Evolutionary conservation across 2,329 filamentous ascomycete species (phyloP).

Genomic region (Dothistroma septosporum): DNA sequence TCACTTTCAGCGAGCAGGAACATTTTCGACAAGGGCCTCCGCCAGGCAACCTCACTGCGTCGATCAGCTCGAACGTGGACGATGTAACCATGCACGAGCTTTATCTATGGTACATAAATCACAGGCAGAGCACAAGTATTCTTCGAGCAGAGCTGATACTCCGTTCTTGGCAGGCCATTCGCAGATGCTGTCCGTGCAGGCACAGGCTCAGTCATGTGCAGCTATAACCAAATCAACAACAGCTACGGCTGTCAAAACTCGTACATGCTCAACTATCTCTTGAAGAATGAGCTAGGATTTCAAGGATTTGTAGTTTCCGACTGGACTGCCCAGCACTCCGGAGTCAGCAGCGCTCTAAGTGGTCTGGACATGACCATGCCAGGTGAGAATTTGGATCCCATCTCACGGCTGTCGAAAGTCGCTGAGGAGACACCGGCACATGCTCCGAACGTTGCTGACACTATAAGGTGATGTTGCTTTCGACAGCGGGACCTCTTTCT

Average conservation of each 20-base stretch:
- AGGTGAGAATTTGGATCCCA: constrained; percentile 55
- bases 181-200: constrained; percentile 50
- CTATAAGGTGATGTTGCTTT: constrained; percentile 65
- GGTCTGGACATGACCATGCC: constrained; percentile 74
- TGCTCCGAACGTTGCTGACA: constrained; percentile 67
- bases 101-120: constrained; percentile 30
- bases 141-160: not conserved
- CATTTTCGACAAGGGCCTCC: constrained; percentile 54
- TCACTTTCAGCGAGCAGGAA: constrained; percentile 70
- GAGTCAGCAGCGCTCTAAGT: constrained; percentile 61
- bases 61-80: constrained; percentile 58
- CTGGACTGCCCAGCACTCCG: constrained; percentile 66
- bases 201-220: constrained; percentile 53
- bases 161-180: constrained; percentile 37
- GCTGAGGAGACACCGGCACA: not conserved
- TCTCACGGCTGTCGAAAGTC: constrained; percentile 28
- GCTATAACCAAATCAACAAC: constrained; percentile 76
- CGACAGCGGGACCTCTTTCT: constrained; percentile 50
- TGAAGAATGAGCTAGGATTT: constrained; percentile 70
- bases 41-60: constrained; percentile 55
- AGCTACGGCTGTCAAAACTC: constrained; percentile 72
- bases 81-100: constrained; percentile 54
- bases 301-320: constrained; percentile 73
- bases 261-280: constrained; percentile 67
- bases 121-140: not conserved